Evolutionary conservation across 2,329 filamentous ascomycete genomes (phyloP).

Genomic region (Epichloe hybrida): DNA sequence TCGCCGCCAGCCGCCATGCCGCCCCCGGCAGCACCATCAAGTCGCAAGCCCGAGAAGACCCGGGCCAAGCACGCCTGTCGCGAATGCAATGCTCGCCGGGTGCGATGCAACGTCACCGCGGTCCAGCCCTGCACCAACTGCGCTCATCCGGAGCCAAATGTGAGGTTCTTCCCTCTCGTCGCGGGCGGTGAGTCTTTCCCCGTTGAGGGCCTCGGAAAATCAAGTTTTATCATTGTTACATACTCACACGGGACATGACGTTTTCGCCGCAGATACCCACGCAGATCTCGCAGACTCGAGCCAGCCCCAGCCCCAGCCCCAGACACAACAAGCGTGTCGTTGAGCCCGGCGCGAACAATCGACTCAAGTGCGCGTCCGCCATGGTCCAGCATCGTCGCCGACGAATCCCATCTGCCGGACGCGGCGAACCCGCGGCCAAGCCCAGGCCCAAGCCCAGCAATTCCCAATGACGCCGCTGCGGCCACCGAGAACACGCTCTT

Average conservation of each 20-base stretch:
- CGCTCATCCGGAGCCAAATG: conserved; percentile 13
- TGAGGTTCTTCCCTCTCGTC: conserved; percentile 20
- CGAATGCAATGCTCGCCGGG: conserved; percentile 20
- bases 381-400: conserved; percentile 3
- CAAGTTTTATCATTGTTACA: too few species aligned
- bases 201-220: too few species aligned
- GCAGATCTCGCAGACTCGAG: conserved; percentile 10
- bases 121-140: conserved; percentile 21
- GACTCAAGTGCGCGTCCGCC: conserved; percentile 1
- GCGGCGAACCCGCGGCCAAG: neutral
- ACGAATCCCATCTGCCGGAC: neutral
- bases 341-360: neutral
- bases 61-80: conserved; percentile 23
- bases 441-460: neutral
- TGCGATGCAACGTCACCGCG: conserved; percentile 23
- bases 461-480: conserved; percentile 1
- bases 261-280: conserved; percentile 11
- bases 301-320: conserved; percentile 6
- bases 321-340: conserved; percentile 4
- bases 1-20: neutral
- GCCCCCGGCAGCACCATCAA: neutral
- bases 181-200: conserved; percentile 16
- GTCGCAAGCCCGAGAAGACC: conserved; percentile 18
- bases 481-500: conserved; percentile 13
- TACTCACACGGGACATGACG: too few species aligned